These are phyloP conservation scores for Mariannaea sp. DNA, from an alignment of 2,329 filamentous ascomycete genomes.

Conservation along the genomic window DNA sequence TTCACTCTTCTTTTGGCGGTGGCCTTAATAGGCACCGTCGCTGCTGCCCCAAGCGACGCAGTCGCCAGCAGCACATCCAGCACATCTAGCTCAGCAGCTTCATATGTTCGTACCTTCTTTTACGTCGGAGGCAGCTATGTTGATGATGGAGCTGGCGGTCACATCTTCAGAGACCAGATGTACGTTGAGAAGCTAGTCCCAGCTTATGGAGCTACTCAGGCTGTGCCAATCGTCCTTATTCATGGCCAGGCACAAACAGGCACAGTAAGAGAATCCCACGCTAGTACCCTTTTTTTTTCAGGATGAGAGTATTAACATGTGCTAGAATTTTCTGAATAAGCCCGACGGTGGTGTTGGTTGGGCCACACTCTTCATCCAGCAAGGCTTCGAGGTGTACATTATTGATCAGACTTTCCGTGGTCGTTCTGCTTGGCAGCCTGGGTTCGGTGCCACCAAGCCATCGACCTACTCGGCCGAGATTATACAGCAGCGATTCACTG, in stretches of 20 bases:
- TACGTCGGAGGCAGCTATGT: constrained; percentile 30
- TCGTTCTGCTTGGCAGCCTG: constrained; percentile 28
- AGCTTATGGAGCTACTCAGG: constrained; percentile 10
- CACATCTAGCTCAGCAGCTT: constrained; percentile 8
- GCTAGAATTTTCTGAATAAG: constrained; percentile 33
- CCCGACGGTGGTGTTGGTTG: constrained; percentile 31
- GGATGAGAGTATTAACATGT: neutral
- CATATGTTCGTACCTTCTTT: constrained; percentile 28
- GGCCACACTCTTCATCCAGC: constrained; percentile 29
- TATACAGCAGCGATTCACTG: constrained; percentile 29
- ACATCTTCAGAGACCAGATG: constrained; percentile 33
- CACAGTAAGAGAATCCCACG: constrained; percentile 15
- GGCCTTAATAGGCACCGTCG: neutral
- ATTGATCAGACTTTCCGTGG: constrained; percentile 33
- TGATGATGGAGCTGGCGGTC: constrained; percentile 25
- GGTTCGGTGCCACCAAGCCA: constrained; percentile 14
- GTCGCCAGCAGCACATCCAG: neutral
- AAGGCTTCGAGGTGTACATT: constrained; percentile 34
- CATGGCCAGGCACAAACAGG: constrained; percentile 33
- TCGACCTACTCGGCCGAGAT: constrained; percentile 25
- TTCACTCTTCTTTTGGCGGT: constrained; percentile 5
- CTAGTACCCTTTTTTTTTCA: neutral
- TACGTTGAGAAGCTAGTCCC: constrained; percentile 33
- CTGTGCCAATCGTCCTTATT: constrained; percentile 30
- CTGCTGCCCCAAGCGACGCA: neutral